Conservation (phyloP, 192 early-diverging fungal genomes). For the Phycomyces nitens region DNA sequence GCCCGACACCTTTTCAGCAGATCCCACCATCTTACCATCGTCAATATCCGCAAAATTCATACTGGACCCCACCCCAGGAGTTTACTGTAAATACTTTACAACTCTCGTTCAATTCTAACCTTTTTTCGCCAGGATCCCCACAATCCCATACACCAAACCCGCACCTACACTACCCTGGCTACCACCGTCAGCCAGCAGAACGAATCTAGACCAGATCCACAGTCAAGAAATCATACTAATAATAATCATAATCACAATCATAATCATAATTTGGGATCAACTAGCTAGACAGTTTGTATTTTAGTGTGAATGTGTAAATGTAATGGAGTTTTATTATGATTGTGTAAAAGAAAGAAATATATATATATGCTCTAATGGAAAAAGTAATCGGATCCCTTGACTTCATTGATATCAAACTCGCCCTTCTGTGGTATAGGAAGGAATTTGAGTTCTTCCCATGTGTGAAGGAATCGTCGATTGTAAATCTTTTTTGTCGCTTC, state of each 20-base stretch:
- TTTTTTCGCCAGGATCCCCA: background rate
- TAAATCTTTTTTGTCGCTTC: constrained; percentile 34
- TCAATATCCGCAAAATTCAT: background rate
- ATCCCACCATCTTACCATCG: background rate
- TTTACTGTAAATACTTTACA: too few species aligned
- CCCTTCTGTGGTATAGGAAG: constrained; percentile 76
- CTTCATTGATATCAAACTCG: constrained; percentile 78
- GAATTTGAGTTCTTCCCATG: constrained; percentile 63
- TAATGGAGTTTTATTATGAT: background rate
- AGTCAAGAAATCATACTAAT: too few species aligned
- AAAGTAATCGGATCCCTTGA: constrained; percentile 84
- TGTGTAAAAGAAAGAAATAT: constrained; percentile 11
- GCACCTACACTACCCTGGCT: too few species aligned
- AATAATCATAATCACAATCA: too few species aligned
- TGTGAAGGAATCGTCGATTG: constrained; percentile 30
- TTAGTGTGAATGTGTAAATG: background rate
- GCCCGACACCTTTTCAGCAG: background rate
- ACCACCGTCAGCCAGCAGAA: too few species aligned
- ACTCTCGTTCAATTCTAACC: too few species aligned
- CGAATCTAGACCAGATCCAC: too few species aligned
- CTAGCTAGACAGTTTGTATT: too few species aligned
- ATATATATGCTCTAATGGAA: constrained; percentile 68
- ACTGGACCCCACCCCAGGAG: too few species aligned
- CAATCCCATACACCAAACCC: too few species aligned
- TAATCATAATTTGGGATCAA: too few species aligned